Percentiles rank a stretch among this genome's conserved stretches.
Evolutionary conservation across 2,329 filamentous ascomycete genomes (phyloP).

Genomic region (Calonectria hongkongensis): DNA sequence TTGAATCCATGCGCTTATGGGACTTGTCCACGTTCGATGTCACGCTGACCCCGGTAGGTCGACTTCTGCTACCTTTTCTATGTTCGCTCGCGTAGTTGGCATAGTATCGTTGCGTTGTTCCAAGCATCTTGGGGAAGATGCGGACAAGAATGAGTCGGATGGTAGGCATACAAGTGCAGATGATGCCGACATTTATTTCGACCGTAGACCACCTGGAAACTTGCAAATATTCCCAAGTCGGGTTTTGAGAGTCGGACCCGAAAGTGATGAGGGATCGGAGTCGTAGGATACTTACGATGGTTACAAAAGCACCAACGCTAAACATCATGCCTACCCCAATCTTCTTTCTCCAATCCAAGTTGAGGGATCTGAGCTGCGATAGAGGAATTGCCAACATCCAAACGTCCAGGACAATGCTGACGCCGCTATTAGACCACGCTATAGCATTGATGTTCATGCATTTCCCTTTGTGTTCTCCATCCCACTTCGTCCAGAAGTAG

Average conservation of each 20-base stretch:
- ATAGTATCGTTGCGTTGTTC: slow-evolving; percentile 57
- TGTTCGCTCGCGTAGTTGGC: slow-evolving; percentile 49
- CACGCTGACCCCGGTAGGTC: slow-evolving; percentile 47
- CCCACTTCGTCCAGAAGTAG: slow-evolving; percentile 73
- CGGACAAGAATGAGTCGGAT: slow-evolving; percentile 60
- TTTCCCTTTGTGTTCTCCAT: slow-evolving; percentile 65
- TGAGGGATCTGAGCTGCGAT: slow-evolving; percentile 64
- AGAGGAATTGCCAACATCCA: slow-evolving; percentile 72
- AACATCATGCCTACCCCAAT: slow-evolving; percentile 70
- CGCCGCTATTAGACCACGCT: slow-evolving; percentile 69
- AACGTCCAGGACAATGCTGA: slow-evolving; percentile 72
- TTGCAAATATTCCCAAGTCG: slow-evolving; percentile 60
- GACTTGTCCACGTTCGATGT: slow-evolving; percentile 52
- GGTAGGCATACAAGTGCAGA: slow-evolving; percentile 63
- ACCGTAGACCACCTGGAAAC: slow-evolving; percentile 61
- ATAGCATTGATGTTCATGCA: slow-evolving; percentile 68
- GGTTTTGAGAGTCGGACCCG: slow-evolving; percentile 53
- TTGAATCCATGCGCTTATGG: slow-evolving; percentile 44
- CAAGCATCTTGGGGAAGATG: slow-evolving; percentile 61
- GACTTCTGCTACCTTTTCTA: slow-evolving; percentile 36
- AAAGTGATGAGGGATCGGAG: slow-evolving; percentile 59
- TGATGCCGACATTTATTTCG: slow-evolving; percentile 63
- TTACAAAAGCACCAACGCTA: slow-evolving; percentile 67
- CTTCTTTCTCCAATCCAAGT: slow-evolving; percentile 69
- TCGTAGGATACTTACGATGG: slow-evolving; percentile 62